Evolutionary conservation across 129 eudicot species (phyloP).

Genomic region (Silybum marianum): DNA sequence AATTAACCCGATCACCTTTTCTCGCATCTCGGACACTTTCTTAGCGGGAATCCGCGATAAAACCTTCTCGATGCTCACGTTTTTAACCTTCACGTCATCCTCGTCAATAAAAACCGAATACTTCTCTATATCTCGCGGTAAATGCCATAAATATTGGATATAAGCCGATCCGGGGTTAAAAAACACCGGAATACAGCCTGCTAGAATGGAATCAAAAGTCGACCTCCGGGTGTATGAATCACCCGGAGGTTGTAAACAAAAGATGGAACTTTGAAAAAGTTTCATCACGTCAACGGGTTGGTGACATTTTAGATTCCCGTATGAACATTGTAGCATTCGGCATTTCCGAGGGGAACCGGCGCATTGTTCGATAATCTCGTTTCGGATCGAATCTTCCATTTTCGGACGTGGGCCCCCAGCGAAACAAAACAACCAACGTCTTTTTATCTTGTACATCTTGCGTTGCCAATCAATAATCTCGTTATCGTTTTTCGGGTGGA

Average conservation of each 20-base stretch:
- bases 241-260: conserved; percentile 88
- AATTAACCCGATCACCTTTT: conserved; percentile 62
- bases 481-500: conserved; percentile 67
- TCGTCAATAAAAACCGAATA: conserved; percentile 76
- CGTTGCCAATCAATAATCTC: conserved; percentile 62
- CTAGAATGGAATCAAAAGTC: conserved; percentile 79
- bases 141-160: conserved; percentile 81
- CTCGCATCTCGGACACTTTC: conserved; percentile 59
- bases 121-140: conserved; percentile 53
- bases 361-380: conserved; percentile 62
- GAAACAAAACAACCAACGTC: conserved; percentile 51
- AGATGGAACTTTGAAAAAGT: conserved; percentile 53
- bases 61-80: conserved; percentile 51
- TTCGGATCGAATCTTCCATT: conserved; percentile 54
- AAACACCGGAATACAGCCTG: conserved; percentile 95
- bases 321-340: conserved; percentile 49
- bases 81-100: conserved; percentile 54
- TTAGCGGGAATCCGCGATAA: conserved; percentile 37
- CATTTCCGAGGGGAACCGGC: conserved; percentile 30
- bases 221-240: conserved; percentile 85
- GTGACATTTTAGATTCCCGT: conserved; percentile 44
- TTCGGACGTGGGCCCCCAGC: conserved; percentile 74
- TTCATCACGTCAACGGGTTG: conserved; percentile 60
- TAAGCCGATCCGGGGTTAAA: conserved; percentile 87
- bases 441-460: conserved; percentile 41